phyloP scores from a whole-genome alignment of 2,329 filamentous ascomycete genomes.

The Fusarium gaditjirri region DNA sequence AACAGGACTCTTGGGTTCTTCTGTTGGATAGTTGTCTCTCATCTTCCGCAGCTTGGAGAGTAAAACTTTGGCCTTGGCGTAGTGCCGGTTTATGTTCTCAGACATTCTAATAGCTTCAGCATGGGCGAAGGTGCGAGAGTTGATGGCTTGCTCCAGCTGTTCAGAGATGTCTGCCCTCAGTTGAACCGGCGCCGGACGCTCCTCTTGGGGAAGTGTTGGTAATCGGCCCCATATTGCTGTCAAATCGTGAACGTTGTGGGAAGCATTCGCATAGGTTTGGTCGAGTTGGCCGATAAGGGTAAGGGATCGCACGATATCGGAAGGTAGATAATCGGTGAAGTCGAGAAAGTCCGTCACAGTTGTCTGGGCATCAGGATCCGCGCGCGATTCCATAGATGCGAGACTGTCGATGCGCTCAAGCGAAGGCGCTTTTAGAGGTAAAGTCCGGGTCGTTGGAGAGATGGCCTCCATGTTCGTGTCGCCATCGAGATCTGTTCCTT shows the following conservation, averaged over 20 bases:
- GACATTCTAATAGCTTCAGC: conserved; percentile 72
- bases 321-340: conserved; percentile 75
- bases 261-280: conserved; percentile 65
- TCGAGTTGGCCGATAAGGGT: conserved; percentile 74
- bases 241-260: conserved; percentile 64
- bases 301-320: conserved; percentile 73
- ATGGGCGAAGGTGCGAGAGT: conserved; percentile 67
- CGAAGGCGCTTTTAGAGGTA: conserved; percentile 43
- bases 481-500: conserved; percentile 35
- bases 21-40: conserved; percentile 68
- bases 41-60: conserved; percentile 68
- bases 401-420: conserved; percentile 50
- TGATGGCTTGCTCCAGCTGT: conserved; percentile 63
- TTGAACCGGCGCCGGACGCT: conserved; percentile 60
- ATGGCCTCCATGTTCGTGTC: conserved; percentile 41
- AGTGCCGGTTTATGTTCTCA: conserved; percentile 71
- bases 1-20: conserved; percentile 63
- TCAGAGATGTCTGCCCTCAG: conserved; percentile 71
- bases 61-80: conserved; percentile 68
- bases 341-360: conserved; percentile 78
- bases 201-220: conserved; percentile 58
- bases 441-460: conserved; percentile 44
- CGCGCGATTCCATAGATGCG: conserved; percentile 59
- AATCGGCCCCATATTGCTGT: conserved; percentile 67
- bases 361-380: conserved; percentile 74